Conservation (phyloP, 371 early-diverging fungal genomes). For the Synchytrium microbalum region DNA sequence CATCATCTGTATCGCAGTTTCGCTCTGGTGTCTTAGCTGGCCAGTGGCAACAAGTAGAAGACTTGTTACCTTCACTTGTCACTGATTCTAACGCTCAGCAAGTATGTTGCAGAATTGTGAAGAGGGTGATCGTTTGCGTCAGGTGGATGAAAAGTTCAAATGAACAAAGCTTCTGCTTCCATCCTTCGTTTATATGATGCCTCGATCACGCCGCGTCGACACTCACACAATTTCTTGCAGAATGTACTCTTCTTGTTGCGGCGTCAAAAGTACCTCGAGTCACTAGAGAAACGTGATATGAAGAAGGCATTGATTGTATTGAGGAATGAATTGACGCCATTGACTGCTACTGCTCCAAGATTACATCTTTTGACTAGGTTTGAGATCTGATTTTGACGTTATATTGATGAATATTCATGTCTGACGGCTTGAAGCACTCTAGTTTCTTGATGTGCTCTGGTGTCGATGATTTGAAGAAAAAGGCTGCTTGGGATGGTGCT, state of each 20-base stretch:
- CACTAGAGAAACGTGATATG: slow-evolving; percentile 51
- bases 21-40: slow-evolving; percentile 59
- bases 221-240: no score
- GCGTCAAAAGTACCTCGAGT: slow-evolving; percentile 77
- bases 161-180: slow-evolving; percentile 3
- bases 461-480: slow-evolving; percentile 49
- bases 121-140: neutral
- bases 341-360: slow-evolving; percentile 50
- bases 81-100: slow-evolving; percentile 21
- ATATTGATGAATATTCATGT: slow-evolving; percentile 13
- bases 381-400: slow-evolving; percentile 1
- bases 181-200: neutral
- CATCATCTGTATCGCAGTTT: slow-evolving; percentile 47
- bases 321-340: slow-evolving; percentile 63
- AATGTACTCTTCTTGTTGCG: slow-evolving; percentile 54
- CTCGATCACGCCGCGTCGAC: no score
- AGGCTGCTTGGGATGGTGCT: slow-evolving; percentile 74
- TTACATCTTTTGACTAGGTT: slow-evolving; percentile 48
- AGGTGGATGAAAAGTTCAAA: no score
- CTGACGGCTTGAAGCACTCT: neutral
- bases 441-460: slow-evolving; percentile 53
- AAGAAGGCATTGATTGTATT: slow-evolving; percentile 61
- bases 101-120: slow-evolving; percentile 15
- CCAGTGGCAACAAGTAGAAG: slow-evolving; percentile 62
- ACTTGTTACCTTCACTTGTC: slow-evolving; percentile 37